Conservation (phyloP, 495 filamentous ascomycete genomes). For the Saxophila tyrrhenica region DNA sequence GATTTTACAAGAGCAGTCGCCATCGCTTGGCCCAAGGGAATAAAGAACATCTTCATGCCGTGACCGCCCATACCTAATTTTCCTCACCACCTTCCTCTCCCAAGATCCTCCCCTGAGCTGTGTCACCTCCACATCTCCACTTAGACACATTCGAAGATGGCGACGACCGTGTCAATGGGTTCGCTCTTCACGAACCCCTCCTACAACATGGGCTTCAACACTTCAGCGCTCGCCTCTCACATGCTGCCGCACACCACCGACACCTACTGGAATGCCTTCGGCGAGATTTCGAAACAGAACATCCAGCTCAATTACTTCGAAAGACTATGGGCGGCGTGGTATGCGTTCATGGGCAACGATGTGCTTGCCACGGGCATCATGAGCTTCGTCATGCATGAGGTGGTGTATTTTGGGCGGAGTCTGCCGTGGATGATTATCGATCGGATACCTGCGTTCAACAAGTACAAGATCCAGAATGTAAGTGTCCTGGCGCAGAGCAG, state of each 20-base stretch:
- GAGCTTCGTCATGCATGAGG: conserved; percentile 91
- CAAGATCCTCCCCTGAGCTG: no score
- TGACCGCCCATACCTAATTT: no score
- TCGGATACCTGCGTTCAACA: conserved; percentile 70
- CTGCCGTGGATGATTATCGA: conserved; percentile 93
- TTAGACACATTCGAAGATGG: no score
- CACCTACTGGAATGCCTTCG: conserved; percentile 68
- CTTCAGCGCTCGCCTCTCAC: conserved; percentile 10
- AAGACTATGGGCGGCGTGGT: conserved; percentile 87
- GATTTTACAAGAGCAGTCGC: no score
- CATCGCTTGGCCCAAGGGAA: no score
- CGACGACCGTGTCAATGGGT: neutral
- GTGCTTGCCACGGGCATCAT: conserved; percentile 89
- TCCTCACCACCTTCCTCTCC: no score
- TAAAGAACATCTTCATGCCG: no score
- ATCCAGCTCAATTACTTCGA: conserved; percentile 75
- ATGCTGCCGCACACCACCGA: conserved; percentile 17
- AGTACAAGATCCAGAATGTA: conserved; percentile 88
- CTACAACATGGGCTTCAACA: conserved; percentile 17
- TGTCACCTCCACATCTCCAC: no score
- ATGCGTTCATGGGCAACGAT: conserved; percentile 98
- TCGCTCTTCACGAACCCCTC: neutral
- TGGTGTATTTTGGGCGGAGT: conserved; percentile 86
- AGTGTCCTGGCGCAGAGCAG: no score
- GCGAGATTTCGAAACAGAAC: conserved; percentile 79